phyloP scores from a whole-genome alignment of 2,329 filamentous ascomycete genomes.

The Zarea fungicola region DNA sequence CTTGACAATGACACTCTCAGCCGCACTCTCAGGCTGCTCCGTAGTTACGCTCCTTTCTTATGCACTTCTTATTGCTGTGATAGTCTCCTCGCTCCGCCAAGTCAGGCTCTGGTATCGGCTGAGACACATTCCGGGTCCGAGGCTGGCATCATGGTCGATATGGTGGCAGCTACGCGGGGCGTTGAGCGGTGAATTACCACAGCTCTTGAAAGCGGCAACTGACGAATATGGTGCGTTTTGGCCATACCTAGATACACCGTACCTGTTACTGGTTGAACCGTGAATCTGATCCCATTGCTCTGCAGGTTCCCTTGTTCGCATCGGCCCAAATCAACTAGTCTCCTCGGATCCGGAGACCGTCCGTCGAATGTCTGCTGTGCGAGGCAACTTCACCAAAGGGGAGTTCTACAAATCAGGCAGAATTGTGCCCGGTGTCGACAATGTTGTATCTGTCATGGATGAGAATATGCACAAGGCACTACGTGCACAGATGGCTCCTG shows the following conservation, averaged over 20 bases:
- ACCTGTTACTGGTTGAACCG: background rate
- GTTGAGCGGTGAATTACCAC: conserved; percentile 24
- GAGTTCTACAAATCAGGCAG: conserved; percentile 44
- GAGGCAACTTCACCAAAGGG: conserved; percentile 32
- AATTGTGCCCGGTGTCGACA: conserved; percentile 49
- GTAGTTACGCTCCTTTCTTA: background rate
- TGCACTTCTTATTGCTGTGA: background rate
- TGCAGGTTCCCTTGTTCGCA: conserved; percentile 32
- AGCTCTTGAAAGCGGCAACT: conserved; percentile 20
- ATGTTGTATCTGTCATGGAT: conserved; percentile 46
- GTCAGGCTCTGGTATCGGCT: conserved; percentile 23
- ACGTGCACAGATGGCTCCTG: conserved; percentile 39
- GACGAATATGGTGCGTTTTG: conserved; percentile 21
- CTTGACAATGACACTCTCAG: background rate
- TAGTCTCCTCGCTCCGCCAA: background rate
- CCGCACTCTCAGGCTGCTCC: background rate
- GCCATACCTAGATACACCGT: background rate
- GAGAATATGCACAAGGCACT: conserved; percentile 35
- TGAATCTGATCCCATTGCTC: background rate
- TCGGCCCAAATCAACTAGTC: conserved; percentile 38
- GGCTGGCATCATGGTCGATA: conserved; percentile 21
- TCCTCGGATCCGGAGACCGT: conserved; percentile 35
- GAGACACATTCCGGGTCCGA: conserved; percentile 25
- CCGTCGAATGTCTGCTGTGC: conserved; percentile 31
- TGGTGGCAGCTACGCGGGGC: conserved; percentile 26